Percentiles rank a stretch among this genome's conserved stretches.
These are phyloP conservation scores for Arctium minus DNA, from an alignment of 129 eudicot species.

Conservation along the genomic window DNA sequence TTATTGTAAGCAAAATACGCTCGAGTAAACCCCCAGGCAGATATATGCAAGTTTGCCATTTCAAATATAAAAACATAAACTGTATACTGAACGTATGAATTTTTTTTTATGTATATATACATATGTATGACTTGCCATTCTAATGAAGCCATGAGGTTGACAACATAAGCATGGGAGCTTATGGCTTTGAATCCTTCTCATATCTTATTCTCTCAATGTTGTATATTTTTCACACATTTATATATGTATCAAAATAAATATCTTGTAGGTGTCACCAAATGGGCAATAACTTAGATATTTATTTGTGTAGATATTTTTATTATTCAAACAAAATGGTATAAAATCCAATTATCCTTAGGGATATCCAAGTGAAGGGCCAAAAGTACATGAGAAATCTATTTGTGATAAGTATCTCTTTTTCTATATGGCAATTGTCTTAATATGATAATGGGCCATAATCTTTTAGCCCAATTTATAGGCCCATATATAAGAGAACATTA, in stretches of 20 bases:
- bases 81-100: not conserved
- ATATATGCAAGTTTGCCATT: not conserved
- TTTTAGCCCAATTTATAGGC: not conserved
- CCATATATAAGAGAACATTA: not conserved
- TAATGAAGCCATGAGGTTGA: conserved; percentile 35
- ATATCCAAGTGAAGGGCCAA: conserved; percentile 45
- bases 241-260: conserved; percentile 21
- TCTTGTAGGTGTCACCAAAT: conserved; percentile 7
- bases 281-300: conserved; percentile 27
- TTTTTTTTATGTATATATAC: not conserved
- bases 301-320: conserved; percentile 8
- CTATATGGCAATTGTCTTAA: not conserved
- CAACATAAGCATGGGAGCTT: conserved; percentile 36
- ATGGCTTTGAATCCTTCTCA: conserved; percentile 29
- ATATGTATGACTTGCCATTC: conserved; percentile 12
- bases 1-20: too few relatives aligned
- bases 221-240: conserved; percentile 1
- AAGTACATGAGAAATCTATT: conserved; percentile 20
- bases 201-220: conserved; percentile 17
- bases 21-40: too few relatives aligned
- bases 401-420: conserved; percentile 1
- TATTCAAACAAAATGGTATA: not conserved
- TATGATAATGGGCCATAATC: not conserved
- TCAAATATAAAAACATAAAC: not conserved
- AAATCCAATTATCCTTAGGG: conserved; percentile 34